Evolutionary conservation across 805 yeast genomes (phyloP), one percentile per base, ranked within the genome.

Genomic region (Saturnispora silvae): DNA sequence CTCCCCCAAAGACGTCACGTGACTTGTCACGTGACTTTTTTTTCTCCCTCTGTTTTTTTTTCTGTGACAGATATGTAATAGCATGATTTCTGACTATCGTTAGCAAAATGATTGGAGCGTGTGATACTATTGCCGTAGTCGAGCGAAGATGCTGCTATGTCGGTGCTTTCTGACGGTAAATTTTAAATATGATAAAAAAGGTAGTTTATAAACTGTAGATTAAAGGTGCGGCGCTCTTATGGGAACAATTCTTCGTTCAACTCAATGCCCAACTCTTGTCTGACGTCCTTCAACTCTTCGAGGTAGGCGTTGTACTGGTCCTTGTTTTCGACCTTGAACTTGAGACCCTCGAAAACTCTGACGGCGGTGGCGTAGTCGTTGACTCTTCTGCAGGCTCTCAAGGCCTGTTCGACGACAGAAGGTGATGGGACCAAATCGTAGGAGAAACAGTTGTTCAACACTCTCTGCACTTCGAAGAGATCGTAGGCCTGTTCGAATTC

Each of bases 361-460:
- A 86, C 92, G 40, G 98, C 98, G 43, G 97, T 87, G 44, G 98
- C 96, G 68, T 84, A 84, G 69, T 92, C 98, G 66, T 92, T 85
- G 50, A 92, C 97, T 68, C 97, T 84, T 78, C 98, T 87, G 53
- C 96, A 87, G 33, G 98, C 98, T 68, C 83, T 78, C 59, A 92
- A 72, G 34, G 98, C 98, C 66, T 81, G 83, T 67, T 84, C 95
- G 57, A 92, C 73, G 45, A 92, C 97, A 45, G 81, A 75, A 49
- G 98, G 98, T 22, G 98, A 89, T 50, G 98, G 98, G 40, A 92
- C 98, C 64, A 92, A 76, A 67, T 92, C 98, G 71, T 92, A 92
- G 13, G 97, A 83, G 71, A 92, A 92, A 65, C 94, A 86, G 70
- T 92, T 92, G 78, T 94, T 92, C 60, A 92, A 75, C 44, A 92